phyloP scores from a whole-genome alignment of 2,329 filamentous ascomycete species.

The Nigrospora sphaerica region DNA sequence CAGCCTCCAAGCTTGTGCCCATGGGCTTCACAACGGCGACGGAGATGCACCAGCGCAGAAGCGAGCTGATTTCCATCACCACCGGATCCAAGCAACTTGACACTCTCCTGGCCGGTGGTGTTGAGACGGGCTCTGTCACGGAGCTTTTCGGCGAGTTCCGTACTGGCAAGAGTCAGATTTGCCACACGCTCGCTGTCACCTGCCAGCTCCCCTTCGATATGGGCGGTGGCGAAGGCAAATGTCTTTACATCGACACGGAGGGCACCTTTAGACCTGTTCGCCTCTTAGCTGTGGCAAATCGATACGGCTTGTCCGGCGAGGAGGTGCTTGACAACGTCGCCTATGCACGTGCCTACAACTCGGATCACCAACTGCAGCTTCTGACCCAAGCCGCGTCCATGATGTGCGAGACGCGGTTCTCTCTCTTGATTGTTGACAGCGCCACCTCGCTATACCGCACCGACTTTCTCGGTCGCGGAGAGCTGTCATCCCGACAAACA shows the following conservation, averaged over 20 bases:
- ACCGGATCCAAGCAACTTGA: constrained; percentile 97
- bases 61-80: constrained; percentile 95
- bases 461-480: constrained; percentile 93
- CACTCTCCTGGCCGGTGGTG: constrained; percentile 84
- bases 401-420: constrained; percentile 99
- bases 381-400: constrained; percentile 93
- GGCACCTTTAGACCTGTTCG: constrained; percentile 94
- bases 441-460: constrained; percentile 94
- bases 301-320: constrained; percentile 90
- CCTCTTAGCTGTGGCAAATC: constrained; percentile 82
- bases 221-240: constrained; percentile 97
- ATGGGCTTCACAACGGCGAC: constrained; percentile 99
- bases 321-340: constrained; percentile 98
- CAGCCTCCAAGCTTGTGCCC: constrained; percentile 90
- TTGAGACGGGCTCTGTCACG: constrained; percentile 96
- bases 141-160: constrained; percentile 98
- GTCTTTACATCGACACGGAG: constrained; percentile 96
- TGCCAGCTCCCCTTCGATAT: constrained; percentile 98
- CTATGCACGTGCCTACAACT: constrained; percentile 97
- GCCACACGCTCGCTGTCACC: constrained; percentile 95
- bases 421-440: constrained; percentile 89
- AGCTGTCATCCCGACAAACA: constrained; percentile 87
- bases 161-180: constrained; percentile 97
- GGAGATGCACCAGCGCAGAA: constrained; percentile 96
- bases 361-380: constrained; percentile 91